Conservation (phyloP, 345 rosid species). For the Dipteronia sinensis region DNA sequence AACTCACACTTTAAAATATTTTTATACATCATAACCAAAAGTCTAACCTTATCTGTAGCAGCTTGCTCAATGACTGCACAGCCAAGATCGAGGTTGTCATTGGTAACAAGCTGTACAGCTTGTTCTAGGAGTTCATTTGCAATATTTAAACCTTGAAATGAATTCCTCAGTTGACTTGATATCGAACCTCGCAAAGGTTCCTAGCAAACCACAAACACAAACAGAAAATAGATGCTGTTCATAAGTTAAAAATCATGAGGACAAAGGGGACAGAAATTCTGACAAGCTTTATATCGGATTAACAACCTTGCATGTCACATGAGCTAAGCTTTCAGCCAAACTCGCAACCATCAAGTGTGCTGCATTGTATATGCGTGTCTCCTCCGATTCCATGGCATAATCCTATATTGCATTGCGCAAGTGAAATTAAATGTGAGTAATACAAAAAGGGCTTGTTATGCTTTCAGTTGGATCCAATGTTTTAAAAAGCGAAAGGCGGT, state of each 20-base stretch:
- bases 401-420: slow-evolving; percentile 45
- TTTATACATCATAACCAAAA: neutral
- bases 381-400: slow-evolving; percentile 89
- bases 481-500: too few relatives aligned
- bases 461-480: neutral
- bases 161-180: slow-evolving; percentile 79
- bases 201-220: slow-evolving; percentile 42
- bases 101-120: slow-evolving; percentile 92
- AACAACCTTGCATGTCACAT: slow-evolving; percentile 97
- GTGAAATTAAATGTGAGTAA: neutral
- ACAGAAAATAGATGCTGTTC: slow-evolving; percentile 5
- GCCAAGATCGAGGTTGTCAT: slow-evolving; percentile 99
- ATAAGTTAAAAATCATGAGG: slow-evolving; percentile 10
- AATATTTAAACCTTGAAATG: slow-evolving; percentile 68
- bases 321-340: slow-evolving; percentile 97
- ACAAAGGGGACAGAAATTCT: slow-evolving; percentile 8
- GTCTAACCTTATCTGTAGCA: slow-evolving; percentile 87
- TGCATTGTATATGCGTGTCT: slow-evolving; percentile 85
- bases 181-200: slow-evolving; percentile 91
- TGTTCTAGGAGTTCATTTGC: slow-evolving; percentile 77
- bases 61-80: slow-evolving; percentile 99
- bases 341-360: slow-evolving; percentile 99
- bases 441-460: neutral
- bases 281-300: neutral
- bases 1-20: neutral